These are phyloP conservation scores for Ascobolus immersus DNA, from an alignment of 495 filamentous ascomycete genomes.

Conservation along the genomic window DNA sequence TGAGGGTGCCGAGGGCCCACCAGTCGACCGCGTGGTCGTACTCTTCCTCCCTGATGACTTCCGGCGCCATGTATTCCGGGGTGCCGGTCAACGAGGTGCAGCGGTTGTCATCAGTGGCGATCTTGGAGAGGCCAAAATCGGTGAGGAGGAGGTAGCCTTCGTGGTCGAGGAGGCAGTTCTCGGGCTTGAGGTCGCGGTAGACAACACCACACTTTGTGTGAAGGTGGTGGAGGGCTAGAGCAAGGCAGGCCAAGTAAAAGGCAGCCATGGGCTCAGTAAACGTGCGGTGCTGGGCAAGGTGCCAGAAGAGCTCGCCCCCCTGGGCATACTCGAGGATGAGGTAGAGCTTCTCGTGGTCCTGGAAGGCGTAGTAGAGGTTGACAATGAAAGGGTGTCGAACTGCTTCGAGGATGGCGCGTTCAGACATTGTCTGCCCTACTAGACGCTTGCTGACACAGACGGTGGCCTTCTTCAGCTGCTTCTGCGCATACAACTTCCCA, in stretches of 20 bases:
- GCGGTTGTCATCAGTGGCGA: conserved; percentile 52
- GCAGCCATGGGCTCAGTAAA: conserved; percentile 66
- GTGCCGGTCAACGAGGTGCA: conserved; percentile 82
- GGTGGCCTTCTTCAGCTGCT: conserved; percentile 92
- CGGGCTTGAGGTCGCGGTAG: conserved; percentile 90
- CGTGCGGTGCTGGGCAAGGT: conserved; percentile 73
- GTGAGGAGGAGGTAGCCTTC: conserved; percentile 83
- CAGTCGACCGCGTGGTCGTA: conserved; percentile 92
- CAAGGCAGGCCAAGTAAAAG: conserved; percentile 97
- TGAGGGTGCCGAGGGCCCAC: conserved; percentile 90
- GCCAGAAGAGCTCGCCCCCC: conserved; percentile 80
- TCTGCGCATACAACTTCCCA: conserved; percentile 82
- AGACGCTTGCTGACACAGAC: conserved; percentile 77
- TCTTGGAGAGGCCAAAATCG: conserved; percentile 91
- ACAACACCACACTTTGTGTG: conserved; percentile 79
- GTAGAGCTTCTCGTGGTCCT: conserved; percentile 93
- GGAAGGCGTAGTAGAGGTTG: conserved; percentile 92
- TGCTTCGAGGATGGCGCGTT: conserved; percentile 77
- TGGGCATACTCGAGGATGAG: conserved; percentile 96
- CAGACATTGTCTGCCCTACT: conserved; percentile 89
- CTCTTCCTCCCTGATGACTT: conserved; percentile 57
- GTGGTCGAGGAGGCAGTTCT: conserved; percentile 83
- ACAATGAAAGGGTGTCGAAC: conserved; percentile 92
- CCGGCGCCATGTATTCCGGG: conserved; percentile 95
- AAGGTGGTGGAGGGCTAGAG: conserved; percentile 75